These are phyloP conservation scores for Leccinum sublutescens DNA, from an alignment of 768 basidiomycete genomes.

Conservation along the genomic window DNA sequence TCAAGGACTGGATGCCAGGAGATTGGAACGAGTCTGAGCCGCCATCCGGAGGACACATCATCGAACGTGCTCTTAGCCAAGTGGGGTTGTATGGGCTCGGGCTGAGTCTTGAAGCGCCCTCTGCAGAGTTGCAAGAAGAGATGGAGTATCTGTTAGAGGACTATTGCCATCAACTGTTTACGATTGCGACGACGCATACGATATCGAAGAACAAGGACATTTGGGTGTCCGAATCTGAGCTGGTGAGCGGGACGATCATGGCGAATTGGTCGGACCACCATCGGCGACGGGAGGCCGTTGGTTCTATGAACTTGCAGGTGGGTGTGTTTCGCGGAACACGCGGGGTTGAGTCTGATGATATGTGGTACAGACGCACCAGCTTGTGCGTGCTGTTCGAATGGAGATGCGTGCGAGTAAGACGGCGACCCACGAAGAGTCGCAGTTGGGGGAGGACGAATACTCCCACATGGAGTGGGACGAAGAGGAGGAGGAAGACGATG, in stretches of 20 bases:
- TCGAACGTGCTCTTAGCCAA: constrained; percentile 27
- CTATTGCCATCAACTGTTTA: constrained; percentile 34
- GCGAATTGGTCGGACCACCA: constrained; percentile 43
- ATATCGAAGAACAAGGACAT: constrained; percentile 36
- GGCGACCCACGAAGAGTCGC: constrained; percentile 14
- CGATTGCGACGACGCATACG: constrained; percentile 38
- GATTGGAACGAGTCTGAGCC: constrained; percentile 16
- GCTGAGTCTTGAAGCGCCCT: constrained; percentile 23
- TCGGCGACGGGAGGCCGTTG: constrained; percentile 38
- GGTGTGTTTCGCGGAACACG: constrained; percentile 5
- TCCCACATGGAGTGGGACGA: constrained; percentile 23
- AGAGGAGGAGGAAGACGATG: constrained; percentile 23
- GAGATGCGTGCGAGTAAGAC: constrained; percentile 27
- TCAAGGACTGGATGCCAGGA: constrained; percentile 31
- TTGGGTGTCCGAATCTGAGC: constrained; percentile 40
- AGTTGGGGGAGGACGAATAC: constrained; percentile 29
- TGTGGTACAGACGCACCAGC: constrained; percentile 36
- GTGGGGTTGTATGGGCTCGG: constrained; percentile 34
- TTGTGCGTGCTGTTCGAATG: constrained; percentile 36
- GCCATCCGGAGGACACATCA: constrained; percentile 28
- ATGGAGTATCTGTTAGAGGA: constrained; percentile 38
- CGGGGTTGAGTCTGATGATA: background rate
- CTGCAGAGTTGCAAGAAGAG: constrained; percentile 33
- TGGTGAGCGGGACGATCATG: constrained; percentile 46
- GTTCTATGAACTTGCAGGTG: constrained; percentile 46